Evolutionary conservation across 441 rosid genomes (phyloP).

Genomic region (Pelargonium cotyledonis): DNA sequence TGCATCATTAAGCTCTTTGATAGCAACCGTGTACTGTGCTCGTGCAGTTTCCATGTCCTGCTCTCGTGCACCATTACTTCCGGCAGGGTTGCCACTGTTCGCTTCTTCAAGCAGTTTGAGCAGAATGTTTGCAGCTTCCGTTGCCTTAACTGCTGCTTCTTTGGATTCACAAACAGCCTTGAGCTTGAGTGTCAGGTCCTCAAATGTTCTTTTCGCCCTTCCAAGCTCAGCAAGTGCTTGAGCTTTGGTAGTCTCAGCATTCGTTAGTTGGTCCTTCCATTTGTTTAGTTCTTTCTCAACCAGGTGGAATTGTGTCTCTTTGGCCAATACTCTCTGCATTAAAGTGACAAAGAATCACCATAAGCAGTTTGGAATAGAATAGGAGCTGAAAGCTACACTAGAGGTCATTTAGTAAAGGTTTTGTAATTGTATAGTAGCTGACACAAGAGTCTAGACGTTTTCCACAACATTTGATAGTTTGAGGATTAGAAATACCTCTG

Average conservation of each 20-base stretch:
- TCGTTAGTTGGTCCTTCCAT: constrained; percentile 67
- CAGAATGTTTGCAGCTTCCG: constrained; percentile 62
- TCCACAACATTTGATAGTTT: background rate
- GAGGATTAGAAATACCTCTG: constrained; percentile 50
- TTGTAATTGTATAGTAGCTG: no score
- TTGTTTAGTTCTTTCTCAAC: constrained; percentile 70
- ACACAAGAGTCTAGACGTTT: background rate
- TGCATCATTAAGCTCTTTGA: constrained; percentile 61
- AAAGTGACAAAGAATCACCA: background rate
- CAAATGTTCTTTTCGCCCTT: constrained; percentile 57
- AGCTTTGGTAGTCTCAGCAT: constrained; percentile 60
- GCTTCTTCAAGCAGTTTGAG: constrained; percentile 48
- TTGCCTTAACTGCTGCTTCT: constrained; percentile 52
- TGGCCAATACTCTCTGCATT: constrained; percentile 65
- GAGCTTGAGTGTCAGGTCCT: constrained; percentile 59
- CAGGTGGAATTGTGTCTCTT: constrained; percentile 84
- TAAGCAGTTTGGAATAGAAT: background rate
- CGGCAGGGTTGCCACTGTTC: constrained; percentile 32
- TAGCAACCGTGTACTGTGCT: constrained; percentile 48
- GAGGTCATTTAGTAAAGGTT: no score
- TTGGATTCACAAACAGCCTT: constrained; percentile 47
- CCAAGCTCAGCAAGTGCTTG: constrained; percentile 75
- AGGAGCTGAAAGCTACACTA: background rate
- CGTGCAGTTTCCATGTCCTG: constrained; percentile 51
- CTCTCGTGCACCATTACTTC: constrained; percentile 36